Percentiles rank a stretch among this genome's conserved stretches.
These are phyloP conservation scores for Sordariomycetes sp. DNA, from an alignment of 2,329 filamentous ascomycete species.

Conservation along the genomic window DNA sequence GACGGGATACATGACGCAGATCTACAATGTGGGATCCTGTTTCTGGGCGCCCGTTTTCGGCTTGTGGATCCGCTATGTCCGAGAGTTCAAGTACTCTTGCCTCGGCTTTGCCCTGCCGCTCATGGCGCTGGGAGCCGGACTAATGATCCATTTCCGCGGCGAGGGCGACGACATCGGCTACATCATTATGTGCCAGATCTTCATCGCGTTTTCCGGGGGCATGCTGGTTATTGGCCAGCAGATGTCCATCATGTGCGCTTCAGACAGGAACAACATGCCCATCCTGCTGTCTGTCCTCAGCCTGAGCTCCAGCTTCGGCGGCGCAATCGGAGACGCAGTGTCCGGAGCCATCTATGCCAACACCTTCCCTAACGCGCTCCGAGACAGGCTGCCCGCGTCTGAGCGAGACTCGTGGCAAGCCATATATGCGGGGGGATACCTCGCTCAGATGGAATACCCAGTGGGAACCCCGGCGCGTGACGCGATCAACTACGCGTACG, in stretches of 20 bases:
- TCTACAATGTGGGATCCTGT: constrained; percentile 24
- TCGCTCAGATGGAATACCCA: constrained; percentile 39
- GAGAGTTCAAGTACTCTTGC: constrained; percentile 20
- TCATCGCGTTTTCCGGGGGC: constrained; percentile 47
- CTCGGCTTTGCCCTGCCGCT: constrained; percentile 40
- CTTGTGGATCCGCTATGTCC: constrained; percentile 16
- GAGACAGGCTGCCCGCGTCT: constrained; percentile 32
- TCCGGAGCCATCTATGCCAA: constrained; percentile 52
- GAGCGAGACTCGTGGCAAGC: constrained; percentile 21
- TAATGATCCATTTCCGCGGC: constrained; percentile 49
- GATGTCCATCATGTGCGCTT: constrained; percentile 47
- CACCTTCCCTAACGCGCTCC: constrained; percentile 39
- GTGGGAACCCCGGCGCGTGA: constrained; percentile 34
- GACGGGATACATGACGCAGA: constrained; percentile 33
- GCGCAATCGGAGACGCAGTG: constrained; percentile 46
- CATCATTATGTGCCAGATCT: constrained; percentile 48
- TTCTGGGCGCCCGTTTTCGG: constrained; percentile 20
- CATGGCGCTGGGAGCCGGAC: constrained; percentile 41
- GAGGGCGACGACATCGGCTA: constrained; percentile 38
- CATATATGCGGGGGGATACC: constrained; percentile 40
- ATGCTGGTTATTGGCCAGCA: constrained; percentile 46
- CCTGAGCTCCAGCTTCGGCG: constrained; percentile 47
- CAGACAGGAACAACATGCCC: constrained; percentile 43
- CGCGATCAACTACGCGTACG: constrained; percentile 53
- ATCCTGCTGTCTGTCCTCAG: constrained; percentile 43